These are phyloP conservation scores for Mycena capillaripes DNA, from an alignment of 768 basidiomycete genomes.

Conservation along the genomic window DNA sequence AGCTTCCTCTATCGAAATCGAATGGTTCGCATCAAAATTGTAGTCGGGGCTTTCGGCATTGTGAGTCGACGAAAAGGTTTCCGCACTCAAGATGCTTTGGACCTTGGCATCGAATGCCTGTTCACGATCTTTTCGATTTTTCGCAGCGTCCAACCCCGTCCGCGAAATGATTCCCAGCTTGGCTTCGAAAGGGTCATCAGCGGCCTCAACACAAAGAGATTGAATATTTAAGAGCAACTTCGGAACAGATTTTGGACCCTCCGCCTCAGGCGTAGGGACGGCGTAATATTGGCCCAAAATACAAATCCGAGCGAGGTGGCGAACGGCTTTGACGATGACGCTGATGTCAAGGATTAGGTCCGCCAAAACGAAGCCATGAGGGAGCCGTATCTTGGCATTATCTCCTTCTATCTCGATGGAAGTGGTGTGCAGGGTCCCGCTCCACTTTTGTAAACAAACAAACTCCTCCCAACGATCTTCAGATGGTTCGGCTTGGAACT, in stretches of 20 bases:
- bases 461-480: constrained; percentile 83
- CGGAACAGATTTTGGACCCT: constrained; percentile 81
- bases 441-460: constrained; percentile 68
- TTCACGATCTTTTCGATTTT: constrained; percentile 78
- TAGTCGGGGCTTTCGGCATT: constrained; percentile 60
- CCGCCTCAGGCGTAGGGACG: constrained; percentile 75
- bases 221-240: constrained; percentile 69
- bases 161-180: constrained; percentile 81
- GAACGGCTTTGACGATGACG: constrained; percentile 78
- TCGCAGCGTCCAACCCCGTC: constrained; percentile 79
- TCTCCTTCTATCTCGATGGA: constrained; percentile 69
- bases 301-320: constrained; percentile 75
- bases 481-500: constrained; percentile 47
- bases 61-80: constrained; percentile 47
- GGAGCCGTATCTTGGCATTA: constrained; percentile 82
- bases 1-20: constrained; percentile 81
- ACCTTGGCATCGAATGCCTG: constrained; percentile 87
- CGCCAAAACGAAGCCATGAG: constrained; percentile 81
- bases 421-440: constrained; percentile 50
- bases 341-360: constrained; percentile 81
- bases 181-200: constrained; percentile 89
- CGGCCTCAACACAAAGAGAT: constrained; percentile 80
- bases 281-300: constrained; percentile 63
- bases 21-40: constrained; percentile 74
- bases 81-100: constrained; percentile 67